phyloP scores from a whole-genome alignment of 2,329 filamentous ascomycete genomes.

The Colletotrichum gigasporum region DNA sequence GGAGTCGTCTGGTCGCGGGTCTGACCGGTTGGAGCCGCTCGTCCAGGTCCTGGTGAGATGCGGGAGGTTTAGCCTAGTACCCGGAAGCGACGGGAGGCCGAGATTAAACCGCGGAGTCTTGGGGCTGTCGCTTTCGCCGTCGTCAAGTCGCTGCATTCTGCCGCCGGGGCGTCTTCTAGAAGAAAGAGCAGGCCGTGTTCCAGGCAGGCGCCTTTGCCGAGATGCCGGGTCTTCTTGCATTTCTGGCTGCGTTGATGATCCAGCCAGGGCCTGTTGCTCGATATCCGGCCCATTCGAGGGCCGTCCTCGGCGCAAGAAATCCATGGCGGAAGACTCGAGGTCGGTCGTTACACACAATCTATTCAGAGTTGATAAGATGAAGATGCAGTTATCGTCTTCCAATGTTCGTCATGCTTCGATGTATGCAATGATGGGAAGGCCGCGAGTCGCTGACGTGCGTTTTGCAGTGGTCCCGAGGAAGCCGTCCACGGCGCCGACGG shows the following conservation, averaged over 20 bases:
- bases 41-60: slow-evolving; percentile 51
- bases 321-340: slow-evolving; percentile 1
- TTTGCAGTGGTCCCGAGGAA: slow-evolving; percentile 1
- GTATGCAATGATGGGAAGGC: background rate
- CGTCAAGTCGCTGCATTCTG: slow-evolving; percentile 23
- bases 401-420: slow-evolving; percentile 18
- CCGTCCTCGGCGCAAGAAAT: slow-evolving; percentile 24
- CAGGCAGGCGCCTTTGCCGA: slow-evolving; percentile 7
- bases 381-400: slow-evolving; percentile 2
- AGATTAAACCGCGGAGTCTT: slow-evolving; percentile 57
- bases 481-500: slow-evolving; percentile 6
- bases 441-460: slow-evolving; percentile 4
- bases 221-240: slow-evolving; percentile 23
- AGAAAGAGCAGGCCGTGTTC: slow-evolving; percentile 6
- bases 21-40: slow-evolving; percentile 42
- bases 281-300: background rate
- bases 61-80: slow-evolving; percentile 52
- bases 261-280: slow-evolving; percentile 25
- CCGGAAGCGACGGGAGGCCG: slow-evolving; percentile 48
- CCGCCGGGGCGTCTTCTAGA: slow-evolving; percentile 2
- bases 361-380: background rate
- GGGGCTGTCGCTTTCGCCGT: slow-evolving; percentile 49
- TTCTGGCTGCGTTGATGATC: slow-evolving; percentile 22
- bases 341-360: background rate
- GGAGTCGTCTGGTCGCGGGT: slow-evolving; percentile 11